A percentile compares a stretch with the other conserved stretches of the same genome.
Conservation (phyloP, 352 stramenopile genomes). For the Pythium pyrilobum region DNA sequence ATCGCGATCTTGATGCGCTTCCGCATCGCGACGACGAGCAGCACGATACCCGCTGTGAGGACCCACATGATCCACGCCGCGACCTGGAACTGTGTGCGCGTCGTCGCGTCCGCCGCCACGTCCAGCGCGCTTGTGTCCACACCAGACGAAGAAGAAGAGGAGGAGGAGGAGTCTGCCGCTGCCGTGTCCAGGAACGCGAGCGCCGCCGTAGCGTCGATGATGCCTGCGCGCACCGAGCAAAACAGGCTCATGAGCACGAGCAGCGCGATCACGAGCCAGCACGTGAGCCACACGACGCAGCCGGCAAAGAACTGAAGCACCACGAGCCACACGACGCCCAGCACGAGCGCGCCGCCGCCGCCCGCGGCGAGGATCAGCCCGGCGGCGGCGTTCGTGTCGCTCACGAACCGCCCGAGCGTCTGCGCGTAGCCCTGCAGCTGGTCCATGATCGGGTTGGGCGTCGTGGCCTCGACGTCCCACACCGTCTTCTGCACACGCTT, state of each 20-base stretch:
- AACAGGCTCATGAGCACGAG: conserved; percentile 71
- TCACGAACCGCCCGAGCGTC: conserved; percentile 60
- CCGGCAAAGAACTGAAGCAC: conserved; percentile 75
- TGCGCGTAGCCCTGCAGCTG: conserved; percentile 63
- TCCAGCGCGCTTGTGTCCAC: conserved; percentile 26
- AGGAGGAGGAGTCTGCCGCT: not conserved
- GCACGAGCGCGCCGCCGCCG: conserved; percentile 38
- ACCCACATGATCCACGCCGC: conserved; percentile 57
- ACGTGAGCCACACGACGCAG: conserved; percentile 78
- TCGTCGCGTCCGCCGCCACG: conserved; percentile 26
- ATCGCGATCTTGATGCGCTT: conserved; percentile 64
- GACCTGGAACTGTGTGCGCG: conserved; percentile 54
- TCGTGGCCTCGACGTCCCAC: conserved; percentile 47
- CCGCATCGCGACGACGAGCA: conserved; percentile 63
- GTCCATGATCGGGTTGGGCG: conserved; percentile 55
- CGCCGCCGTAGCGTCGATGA: conserved; percentile 41
- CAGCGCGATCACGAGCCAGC: conserved; percentile 51
- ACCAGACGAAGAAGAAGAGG: conserved; percentile 16
- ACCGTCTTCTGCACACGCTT: conserved; percentile 68
- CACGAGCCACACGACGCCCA: conserved; percentile 68
- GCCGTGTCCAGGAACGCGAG: conserved; percentile 46
- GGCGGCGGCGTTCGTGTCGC: conserved; percentile 64
- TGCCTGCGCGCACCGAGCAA: conserved; percentile 58
- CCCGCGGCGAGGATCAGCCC: conserved; percentile 53
- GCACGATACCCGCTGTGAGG: conserved; percentile 36